Evolutionary conservation across 1,284 basidiomycete genomes (phyloP).

Genomic region (Austroboletus niveus): DNA sequence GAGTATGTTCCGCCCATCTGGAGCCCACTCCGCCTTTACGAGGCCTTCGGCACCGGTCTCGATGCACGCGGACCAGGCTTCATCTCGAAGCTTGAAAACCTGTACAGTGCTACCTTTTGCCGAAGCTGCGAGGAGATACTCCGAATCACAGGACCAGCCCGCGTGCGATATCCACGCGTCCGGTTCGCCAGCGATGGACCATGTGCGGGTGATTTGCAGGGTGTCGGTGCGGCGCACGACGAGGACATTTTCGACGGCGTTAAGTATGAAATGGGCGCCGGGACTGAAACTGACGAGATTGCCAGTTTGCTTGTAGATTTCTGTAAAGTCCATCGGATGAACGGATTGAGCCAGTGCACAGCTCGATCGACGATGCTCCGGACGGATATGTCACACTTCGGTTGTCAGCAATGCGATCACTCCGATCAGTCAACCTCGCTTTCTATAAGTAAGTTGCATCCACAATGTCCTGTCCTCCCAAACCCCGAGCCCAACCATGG

Average conservation of each 20-base stretch:
- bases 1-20: conserved; percentile 74
- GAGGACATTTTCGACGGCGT: conserved; percentile 67
- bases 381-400: background rate
- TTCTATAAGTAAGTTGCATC: too few relatives aligned
- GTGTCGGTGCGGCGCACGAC: conserved; percentile 74
- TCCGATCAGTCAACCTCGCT: background rate
- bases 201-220: conserved; percentile 71
- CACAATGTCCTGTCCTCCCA: too few relatives aligned
- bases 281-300: conserved; percentile 70
- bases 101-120: conserved; percentile 63
- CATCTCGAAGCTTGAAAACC: conserved; percentile 71
- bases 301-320: conserved; percentile 71
- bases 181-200: conserved; percentile 49
- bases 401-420: conserved; percentile 17
- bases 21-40: conserved; percentile 81
- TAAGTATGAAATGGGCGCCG: conserved; percentile 72
- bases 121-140: conserved; percentile 76
- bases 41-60: conserved; percentile 83
- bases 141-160: conserved; percentile 81
- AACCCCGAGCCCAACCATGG: too few relatives aligned
- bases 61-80: conserved; percentile 68
- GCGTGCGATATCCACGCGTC: conserved; percentile 62
- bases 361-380: background rate
- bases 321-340: conserved; percentile 68
- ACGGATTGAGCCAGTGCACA: background rate